A percentile compares a stretch with the other conserved stretches of the same genome.
phyloP scores from a whole-genome alignment of 2,329 filamentous ascomycete genomes.

The Onygenales sp. region DNA sequence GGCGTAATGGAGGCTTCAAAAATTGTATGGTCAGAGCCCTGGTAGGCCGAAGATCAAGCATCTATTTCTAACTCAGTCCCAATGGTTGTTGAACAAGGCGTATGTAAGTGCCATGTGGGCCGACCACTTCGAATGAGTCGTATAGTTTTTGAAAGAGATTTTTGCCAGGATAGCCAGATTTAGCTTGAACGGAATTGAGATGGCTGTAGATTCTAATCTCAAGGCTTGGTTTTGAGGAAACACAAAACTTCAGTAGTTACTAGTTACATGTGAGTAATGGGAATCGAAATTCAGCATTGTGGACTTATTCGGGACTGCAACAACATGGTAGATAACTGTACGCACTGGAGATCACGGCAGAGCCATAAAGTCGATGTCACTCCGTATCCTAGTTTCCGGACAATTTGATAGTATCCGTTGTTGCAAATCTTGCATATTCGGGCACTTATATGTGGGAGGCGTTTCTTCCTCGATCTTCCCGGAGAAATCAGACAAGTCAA shows the following conservation, averaged over 20 bases:
- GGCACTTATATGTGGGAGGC: constrained; percentile 6
- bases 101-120: constrained; percentile 5
- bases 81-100: constrained; percentile 10
- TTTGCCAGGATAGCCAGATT: constrained; percentile 12
- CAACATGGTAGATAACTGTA: constrained; percentile 1
- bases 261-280: not conserved
- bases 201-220: constrained; percentile 15
- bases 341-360: constrained; percentile 12
- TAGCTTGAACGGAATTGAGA: constrained; percentile 8
- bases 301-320: not conserved
- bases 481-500: constrained; percentile 4
- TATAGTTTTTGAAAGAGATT: constrained; percentile 14
- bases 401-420: constrained; percentile 11
- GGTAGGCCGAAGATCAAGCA: constrained; percentile 6
- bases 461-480: constrained; percentile 11
- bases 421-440: constrained; percentile 9
- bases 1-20: constrained; percentile 6
- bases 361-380: constrained; percentile 17
- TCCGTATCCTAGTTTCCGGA: constrained; percentile 17
- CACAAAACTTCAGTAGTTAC: constrained; percentile 5
- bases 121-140: constrained; percentile 18
- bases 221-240: not conserved
- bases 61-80: constrained; percentile 7
- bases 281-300: not conserved
- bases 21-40: constrained; percentile 5